Evolutionary conservation across 2,329 filamentous ascomycete genomes (phyloP).

Genomic region (Paracorniculantispora psalliotae): DNA sequence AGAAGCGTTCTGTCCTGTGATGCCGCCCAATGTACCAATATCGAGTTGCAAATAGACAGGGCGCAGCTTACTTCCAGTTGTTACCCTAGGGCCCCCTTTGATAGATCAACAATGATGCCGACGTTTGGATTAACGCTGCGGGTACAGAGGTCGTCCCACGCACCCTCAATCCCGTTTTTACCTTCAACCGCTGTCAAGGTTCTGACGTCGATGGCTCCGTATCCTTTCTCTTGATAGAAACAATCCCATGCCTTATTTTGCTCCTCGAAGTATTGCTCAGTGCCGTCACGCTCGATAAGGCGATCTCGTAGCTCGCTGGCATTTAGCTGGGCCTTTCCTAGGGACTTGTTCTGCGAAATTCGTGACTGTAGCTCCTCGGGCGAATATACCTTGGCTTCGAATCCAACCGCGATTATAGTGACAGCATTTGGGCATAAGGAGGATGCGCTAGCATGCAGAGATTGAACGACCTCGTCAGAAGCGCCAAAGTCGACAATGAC

Average conservation of each 20-base stretch:
- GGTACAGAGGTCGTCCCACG: conserved; percentile 3
- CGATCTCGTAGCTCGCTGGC: conserved; percentile 4
- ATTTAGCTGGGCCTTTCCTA: conserved; percentile 2
- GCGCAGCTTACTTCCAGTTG: too few species aligned
- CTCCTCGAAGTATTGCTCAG: not conserved
- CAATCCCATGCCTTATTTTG: not conserved
- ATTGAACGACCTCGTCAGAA: not conserved
- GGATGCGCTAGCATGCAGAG: not conserved
- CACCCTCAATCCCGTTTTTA: not conserved
- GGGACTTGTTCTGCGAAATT: too few species aligned
- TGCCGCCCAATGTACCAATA: too few species aligned
- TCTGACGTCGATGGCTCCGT: not conserved
- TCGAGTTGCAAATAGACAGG: too few species aligned
- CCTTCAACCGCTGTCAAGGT: not conserved
- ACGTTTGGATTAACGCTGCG: not conserved
- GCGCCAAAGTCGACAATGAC: conserved; percentile 21
- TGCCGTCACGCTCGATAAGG: not conserved
- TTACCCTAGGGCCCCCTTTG: too few species aligned
- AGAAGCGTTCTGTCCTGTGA: too few species aligned
- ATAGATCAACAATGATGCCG: not conserved
- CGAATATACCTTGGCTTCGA: not conserved
- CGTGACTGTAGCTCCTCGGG: not conserved
- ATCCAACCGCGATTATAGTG: not conserved
- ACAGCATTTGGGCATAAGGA: too few species aligned
- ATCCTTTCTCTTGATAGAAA: not conserved